Evolutionary conservation across 345 rosid genomes (phyloP).

Genomic region (Punica granatum): DNA sequence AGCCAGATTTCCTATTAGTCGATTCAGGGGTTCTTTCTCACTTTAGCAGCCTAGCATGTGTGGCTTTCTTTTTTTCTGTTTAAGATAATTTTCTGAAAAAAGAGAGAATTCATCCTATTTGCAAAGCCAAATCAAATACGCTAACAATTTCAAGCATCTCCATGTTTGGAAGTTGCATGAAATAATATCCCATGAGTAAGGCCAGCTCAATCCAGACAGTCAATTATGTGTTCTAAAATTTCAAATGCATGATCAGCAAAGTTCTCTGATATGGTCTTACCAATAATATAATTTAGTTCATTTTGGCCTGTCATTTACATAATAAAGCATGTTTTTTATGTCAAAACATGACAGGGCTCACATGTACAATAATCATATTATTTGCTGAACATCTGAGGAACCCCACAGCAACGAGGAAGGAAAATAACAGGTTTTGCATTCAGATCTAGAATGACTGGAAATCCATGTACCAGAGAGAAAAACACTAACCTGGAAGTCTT

Average conservation of each 20-base stretch:
- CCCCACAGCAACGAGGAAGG: neutral
- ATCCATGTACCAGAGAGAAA: neutral
- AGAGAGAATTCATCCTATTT: neutral
- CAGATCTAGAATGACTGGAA: conserved; percentile 11
- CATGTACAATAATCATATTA: neutral
- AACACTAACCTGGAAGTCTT: conserved; percentile 75
- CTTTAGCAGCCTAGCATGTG: neutral
- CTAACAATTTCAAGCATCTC: neutral
- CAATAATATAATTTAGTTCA: neutral
- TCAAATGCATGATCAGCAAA: neutral
- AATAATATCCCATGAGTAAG: neutral
- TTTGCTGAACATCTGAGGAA: neutral
- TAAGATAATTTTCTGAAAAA: neutral
- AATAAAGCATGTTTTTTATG: neutral
- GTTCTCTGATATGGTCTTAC: neutral
- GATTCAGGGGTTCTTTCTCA: neutral
- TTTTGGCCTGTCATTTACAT: neutral
- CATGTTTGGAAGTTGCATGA: neutral
- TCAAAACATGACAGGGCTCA: neutral
- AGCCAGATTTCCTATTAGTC: neutral
- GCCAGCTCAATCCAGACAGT: neutral
- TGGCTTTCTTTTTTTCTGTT: neutral
- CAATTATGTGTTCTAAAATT: neutral
- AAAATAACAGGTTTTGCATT: conserved; percentile 17
- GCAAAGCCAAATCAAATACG: neutral